Percentiles rank a stretch among this genome's conserved stretches.
These are phyloP conservation scores for Typha latifolia DNA, from an alignment of 176 grass and related monocot genomes.

Conservation along the genomic window DNA sequence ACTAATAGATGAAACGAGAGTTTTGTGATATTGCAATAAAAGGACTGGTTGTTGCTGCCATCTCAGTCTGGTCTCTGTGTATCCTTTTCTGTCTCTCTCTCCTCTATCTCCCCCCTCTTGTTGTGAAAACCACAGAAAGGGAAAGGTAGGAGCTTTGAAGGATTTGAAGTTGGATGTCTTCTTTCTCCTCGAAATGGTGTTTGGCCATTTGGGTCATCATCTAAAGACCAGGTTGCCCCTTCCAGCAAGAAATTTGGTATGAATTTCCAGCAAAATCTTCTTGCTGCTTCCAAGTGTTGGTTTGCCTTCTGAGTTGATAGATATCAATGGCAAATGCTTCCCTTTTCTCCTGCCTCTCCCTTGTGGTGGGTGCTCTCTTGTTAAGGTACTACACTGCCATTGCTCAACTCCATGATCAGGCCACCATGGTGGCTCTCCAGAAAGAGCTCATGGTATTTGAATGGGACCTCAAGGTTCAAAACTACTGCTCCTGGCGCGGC, in stretches of 20 bases:
- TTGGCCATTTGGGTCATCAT: background rate
- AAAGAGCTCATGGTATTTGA: slow-evolving; percentile 42
- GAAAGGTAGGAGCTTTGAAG: too few species aligned
- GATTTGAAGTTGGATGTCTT: background rate
- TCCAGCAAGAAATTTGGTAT: too few species aligned
- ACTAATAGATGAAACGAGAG: background rate
- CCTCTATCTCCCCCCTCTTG: background rate
- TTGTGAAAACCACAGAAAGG: background rate
- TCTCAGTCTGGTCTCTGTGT: background rate
- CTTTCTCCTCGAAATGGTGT: background rate
- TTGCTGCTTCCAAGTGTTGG: background rate
- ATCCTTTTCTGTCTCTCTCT: background rate
- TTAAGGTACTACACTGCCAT: background rate
- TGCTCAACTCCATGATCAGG: slow-evolving; percentile 18
- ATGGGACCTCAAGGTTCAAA: slow-evolving; percentile 26
- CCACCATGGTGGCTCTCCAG: slow-evolving; percentile 54
- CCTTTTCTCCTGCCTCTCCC: background rate
- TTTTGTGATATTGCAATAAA: background rate
- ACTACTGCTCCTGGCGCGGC: slow-evolving; percentile 71
- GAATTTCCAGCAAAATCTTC: too few species aligned
- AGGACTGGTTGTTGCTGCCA: background rate
- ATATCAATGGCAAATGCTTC: background rate
- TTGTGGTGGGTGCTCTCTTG: background rate
- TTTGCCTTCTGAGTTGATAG: background rate
- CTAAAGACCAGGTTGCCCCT: too few species aligned